These are phyloP conservation scores for Xylaria palmicola DNA, from an alignment of 495 filamentous ascomycete genomes.

Conservation along the genomic window DNA sequence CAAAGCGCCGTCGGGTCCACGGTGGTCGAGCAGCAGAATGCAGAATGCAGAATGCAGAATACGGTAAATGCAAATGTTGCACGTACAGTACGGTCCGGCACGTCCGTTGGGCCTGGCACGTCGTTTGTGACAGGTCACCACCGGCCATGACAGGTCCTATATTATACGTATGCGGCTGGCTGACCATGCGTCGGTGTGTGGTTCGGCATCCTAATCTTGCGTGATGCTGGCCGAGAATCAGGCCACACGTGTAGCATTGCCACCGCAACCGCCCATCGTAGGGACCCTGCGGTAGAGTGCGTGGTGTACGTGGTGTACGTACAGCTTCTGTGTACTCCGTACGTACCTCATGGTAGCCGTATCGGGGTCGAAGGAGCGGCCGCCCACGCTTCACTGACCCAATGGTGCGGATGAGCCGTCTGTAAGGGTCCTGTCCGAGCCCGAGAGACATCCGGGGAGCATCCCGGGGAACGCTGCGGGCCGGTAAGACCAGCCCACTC, in stretches of 20 bases:
- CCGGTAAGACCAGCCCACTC: slow-evolving; percentile 2
- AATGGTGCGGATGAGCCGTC: slow-evolving; percentile 1
- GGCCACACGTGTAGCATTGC: slow-evolving; percentile 13
- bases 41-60: no score
- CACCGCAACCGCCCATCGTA: neutral
- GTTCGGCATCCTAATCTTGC: slow-evolving; percentile 8
- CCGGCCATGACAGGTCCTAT: neutral
- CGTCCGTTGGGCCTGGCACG: neutral
- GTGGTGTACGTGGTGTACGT: neutral
- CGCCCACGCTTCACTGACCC: neutral
- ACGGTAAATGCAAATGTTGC: neutral
- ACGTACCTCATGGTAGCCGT: no score
- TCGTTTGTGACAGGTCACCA: slow-evolving; percentile 11
- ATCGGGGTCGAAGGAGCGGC: neutral
- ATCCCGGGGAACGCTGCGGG: slow-evolving; percentile 11
- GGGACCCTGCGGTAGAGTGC: no score
- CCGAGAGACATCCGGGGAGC: slow-evolving; percentile 5
- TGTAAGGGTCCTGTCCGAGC: neutral
- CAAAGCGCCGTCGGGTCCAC: neutral
- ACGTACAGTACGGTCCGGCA: slow-evolving; percentile 8
- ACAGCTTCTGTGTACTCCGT: no score
- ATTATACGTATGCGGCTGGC: slow-evolving; percentile 9
- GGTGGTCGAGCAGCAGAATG: no score
- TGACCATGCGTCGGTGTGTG: slow-evolving; percentile 11
- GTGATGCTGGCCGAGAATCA: slow-evolving; percentile 13